phyloP scores from a whole-genome alignment of 148 eudicot species.

The Silene latifolia region DNA sequence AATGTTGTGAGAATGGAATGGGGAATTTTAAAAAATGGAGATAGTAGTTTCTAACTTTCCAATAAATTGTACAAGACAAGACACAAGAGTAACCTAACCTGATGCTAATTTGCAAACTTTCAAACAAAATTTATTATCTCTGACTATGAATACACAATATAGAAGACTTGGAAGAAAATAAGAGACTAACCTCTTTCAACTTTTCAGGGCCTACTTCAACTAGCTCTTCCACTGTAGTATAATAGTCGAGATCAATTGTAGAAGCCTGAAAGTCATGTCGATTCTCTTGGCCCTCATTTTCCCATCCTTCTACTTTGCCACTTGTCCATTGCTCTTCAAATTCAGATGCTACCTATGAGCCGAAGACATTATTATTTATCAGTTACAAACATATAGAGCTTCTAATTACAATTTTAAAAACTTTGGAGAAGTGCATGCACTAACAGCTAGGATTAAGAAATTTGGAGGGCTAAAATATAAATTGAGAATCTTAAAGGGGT shows the following conservation, averaged over 20 bases:
- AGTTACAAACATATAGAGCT: no score
- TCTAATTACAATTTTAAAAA: not conserved
- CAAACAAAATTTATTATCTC: not conserved
- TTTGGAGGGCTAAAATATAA: no score
- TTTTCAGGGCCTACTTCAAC: slow-evolving; percentile 83
- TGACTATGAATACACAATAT: not conserved
- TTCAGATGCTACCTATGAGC: slow-evolving; percentile 58
- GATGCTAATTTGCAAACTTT: not conserved
- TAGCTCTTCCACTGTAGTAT: slow-evolving; percentile 77
- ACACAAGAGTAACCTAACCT: not conserved
- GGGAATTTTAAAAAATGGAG: no score
- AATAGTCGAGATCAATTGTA: slow-evolving; percentile 79
- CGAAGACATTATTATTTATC: not conserved
- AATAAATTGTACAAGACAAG: not conserved
- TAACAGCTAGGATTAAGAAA: not conserved
- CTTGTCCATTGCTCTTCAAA: slow-evolving; percentile 88
- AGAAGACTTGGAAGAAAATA: not conserved
- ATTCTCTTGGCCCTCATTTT: slow-evolving; percentile 56
- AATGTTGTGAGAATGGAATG: no score
- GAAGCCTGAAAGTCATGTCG: slow-evolving; percentile 44
- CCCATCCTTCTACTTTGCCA: slow-evolving; percentile 82
- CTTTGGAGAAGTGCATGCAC: not conserved
- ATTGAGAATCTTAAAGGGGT: no score
- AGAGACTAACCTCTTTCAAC: slow-evolving; percentile 75
- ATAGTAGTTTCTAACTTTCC: not conserved